Base-by-base conservation (phyloP, 139 green algal genomes). In the Chloropicon primus region DNA sequence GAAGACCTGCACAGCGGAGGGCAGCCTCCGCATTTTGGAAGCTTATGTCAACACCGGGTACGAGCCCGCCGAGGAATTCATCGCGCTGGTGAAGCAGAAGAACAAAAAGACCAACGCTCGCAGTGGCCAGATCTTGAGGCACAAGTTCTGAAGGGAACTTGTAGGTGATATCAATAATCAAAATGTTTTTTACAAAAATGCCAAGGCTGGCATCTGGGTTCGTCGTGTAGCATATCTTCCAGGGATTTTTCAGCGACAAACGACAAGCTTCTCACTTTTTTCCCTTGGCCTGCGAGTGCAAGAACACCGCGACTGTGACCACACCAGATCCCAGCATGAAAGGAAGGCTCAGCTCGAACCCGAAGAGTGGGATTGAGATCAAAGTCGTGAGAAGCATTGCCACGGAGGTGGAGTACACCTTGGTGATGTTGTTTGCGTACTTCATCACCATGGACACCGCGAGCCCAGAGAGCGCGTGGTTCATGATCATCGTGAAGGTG, bases 261-360 rank as follows among this genome's bases (percentile, higher is more conserved):
- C n/a, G n/a, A n/a, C n/a, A n/a, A n/a, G n/a, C n/a, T 10, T 26
- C 71, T 21, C 17, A 74, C 71, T 74, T 74, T 5, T 26, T 28
- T n/a, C n/a, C n/a, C 71, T 80, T 81, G n/a, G 72, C 54, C 77
- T 81, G 77, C 25, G 79, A 81, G 77, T 81, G 77, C 22, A 81
- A 26, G 62, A 62, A 62, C 41, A 62, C 41, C 41, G 41, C 41
- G 10, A 62, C 41, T 17, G 41, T 62, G 17, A 62, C 41, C 10
- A 62, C 23, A 21, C 24, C 71, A 28, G 23, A 26, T 27, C 71
- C 71, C 3, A 74, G 41, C 41, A 62, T 62, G 41, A 62, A 62
- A 17, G 41, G 41, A 17, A 62, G 41, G 41, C 41, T 62, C 10
- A 62, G 41, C 41, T 62, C 41, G 41, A 62, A 62, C 41, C 41